Base-by-base conservation (phyloP, 2,329 filamentous ascomycete species). In the Colletotrichum tanaceti region DNA sequence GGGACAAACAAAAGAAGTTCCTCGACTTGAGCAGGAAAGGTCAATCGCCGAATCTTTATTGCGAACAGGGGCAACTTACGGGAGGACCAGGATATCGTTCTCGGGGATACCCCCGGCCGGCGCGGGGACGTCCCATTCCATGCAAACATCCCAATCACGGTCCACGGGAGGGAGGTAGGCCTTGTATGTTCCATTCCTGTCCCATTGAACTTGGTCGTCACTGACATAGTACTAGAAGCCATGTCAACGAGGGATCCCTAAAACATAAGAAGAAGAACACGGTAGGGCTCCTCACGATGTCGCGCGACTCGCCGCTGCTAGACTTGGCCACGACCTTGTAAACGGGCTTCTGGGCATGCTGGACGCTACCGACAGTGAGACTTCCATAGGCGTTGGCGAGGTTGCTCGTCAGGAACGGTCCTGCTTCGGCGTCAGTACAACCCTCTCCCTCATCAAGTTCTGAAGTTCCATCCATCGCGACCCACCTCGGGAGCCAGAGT, bases 381-480 rank as follows among this genome's bases (percentile, higher is more conserved):
- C 22, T 22, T 16, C 58, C 66, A 14, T 43, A 24, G n/a, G 35
- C 55, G 11, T 69, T 65, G 6, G 28, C 66, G 16, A 38, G 18
- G 32, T 47, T 69, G 35, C 55, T 65, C 2, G 61, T 61, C 24
- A 50, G 50, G 13, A 69, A 65, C 6, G 66, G 66, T 4, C 65
- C 65, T 53, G 1, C 10, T 10, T 35, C 10, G 32, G 32, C 9
- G 32, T 35, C 2, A 35, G 32, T 35, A 35, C 9, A 35, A 10
- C 32, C 32, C 32, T 10, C 32, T 9, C 32, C 32, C 32, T 35
- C 32, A 35, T 35, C 7, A 9, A 3, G 7, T 35, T 35, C 7
- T 2, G 32, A 7, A 35, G 9, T 35, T 35, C 7, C 32, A 10
- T 35, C 32, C 5, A 35, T 35, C 32, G 32, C 32, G 32, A 65